Evolutionary conservation across 1,284 basidiomycete species (phyloP), one percentile per base, ranked within the genome.

Genomic region (Puccinia coronata): DNA sequence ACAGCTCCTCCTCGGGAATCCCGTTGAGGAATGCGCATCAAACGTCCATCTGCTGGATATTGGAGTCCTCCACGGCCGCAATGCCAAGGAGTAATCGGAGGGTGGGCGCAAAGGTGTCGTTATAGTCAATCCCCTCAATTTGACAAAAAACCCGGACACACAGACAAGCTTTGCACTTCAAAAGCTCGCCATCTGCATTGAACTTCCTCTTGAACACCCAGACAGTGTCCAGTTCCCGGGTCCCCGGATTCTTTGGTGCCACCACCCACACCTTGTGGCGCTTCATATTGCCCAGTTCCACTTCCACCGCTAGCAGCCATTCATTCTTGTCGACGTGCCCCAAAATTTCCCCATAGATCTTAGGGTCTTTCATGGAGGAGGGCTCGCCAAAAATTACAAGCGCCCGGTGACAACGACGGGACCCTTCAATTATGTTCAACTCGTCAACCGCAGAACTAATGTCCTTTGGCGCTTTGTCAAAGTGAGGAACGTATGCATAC

Each of bases 161-260:
- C 3, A 76, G 18, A 6, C 57, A 4, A 16, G 55, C 73, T 36
- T 76, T 76, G 73, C 49, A 76, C 25, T 76, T 76, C 1, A 76
- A 23, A 0, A 76, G 34, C 20, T 63, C 39, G 1, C 73, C 57
- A 18, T 76, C 57, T 2, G 41, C 36, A 41, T 63, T 57, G 6
- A 43, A 47, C 57, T 76, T 76, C 23, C 57, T 12, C n/a, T 49
- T 59, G 39, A 76, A 76, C 8, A 76, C 73, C 73, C 73, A 76
- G 18, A 41, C 41, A 9, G 73, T 61, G n/a, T 59, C 73, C 8
- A 76, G 28, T 20, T 34, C 20, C 2, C 25, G 41, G 23, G 41
- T 31, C 2, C 73, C 57, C 1, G 73, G 36, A 1, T 28, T 4
- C n/a, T 49, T 28, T 6, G 74, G 74, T 5, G 75, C 63, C 6